These are phyloP conservation scores for Athelia sp. DNA, from an alignment of 1,284 basidiomycete species.

Conservation along the genomic window DNA sequence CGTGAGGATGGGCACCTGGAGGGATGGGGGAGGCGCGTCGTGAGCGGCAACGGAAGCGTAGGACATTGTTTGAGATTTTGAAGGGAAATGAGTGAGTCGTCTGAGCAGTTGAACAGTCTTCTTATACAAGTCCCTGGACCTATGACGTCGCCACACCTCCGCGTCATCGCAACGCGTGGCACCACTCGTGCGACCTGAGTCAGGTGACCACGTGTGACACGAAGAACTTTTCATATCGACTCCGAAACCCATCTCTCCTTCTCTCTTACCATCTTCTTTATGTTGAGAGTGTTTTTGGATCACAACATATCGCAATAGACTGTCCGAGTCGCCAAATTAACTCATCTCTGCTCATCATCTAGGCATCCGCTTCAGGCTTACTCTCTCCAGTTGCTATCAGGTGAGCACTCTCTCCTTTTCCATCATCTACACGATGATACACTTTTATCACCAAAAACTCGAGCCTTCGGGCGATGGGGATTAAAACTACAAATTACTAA, in stretches of 20 bases:
- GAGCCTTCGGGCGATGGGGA: conserved; percentile 12
- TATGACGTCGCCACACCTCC: conserved; percentile 4
- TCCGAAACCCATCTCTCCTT: too few species aligned
- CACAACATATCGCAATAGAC: too few species aligned
- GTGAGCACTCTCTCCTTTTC: conserved; percentile 5
- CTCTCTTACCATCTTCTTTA: too few species aligned
- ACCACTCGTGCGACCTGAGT: too few species aligned
- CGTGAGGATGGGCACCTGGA: conserved; percentile 33
- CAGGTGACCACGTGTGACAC: too few species aligned
- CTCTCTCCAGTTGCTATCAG: background rate
- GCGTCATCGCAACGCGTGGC: conserved; percentile 5
- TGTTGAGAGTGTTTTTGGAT: too few species aligned
- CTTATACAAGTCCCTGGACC: conserved; percentile 1
- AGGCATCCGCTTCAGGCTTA: too few species aligned
- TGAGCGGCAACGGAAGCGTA: conserved; percentile 62
- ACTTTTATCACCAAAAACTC: conserved; percentile 9
- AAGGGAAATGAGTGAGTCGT: conserved; percentile 7
- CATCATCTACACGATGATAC: conserved; percentile 9
- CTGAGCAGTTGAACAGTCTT: background rate
- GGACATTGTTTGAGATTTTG: conserved; percentile 39
- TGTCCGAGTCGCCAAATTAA: too few species aligned
- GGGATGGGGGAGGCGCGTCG: conserved; percentile 43
- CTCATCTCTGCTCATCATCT: too few species aligned
- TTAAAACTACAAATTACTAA: conserved; percentile 14
- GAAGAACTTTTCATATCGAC: too few species aligned